Conservation (phyloP, 2,329 filamentous ascomycete species). For the Colletotrichum tropicale region DNA sequence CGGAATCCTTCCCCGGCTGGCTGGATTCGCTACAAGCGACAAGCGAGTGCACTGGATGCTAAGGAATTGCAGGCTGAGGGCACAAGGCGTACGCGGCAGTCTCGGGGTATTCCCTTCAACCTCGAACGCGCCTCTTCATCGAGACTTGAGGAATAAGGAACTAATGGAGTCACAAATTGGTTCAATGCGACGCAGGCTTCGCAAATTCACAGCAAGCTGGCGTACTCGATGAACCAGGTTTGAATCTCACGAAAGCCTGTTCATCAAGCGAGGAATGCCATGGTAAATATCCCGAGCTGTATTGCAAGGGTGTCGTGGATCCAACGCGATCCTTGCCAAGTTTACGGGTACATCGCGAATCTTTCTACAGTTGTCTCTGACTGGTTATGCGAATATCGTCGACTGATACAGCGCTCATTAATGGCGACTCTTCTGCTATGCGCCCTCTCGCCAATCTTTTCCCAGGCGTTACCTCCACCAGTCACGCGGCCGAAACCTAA, state of each 20-base stretch:
- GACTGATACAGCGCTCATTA: background rate
- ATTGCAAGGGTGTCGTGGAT: constrained; percentile 14
- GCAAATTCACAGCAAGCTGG: background rate
- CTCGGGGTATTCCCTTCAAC: background rate
- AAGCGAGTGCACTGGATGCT: background rate
- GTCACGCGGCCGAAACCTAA: background rate
- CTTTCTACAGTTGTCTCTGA: background rate
- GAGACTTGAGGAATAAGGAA: background rate
- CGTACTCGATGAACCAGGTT: background rate
- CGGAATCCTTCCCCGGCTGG: constrained; percentile 9
- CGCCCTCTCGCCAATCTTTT: background rate
- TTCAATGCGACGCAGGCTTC: background rate
- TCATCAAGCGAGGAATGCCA: background rate
- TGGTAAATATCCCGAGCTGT: constrained; percentile 14
- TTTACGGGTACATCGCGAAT: constrained; percentile 5
- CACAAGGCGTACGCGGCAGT: background rate
- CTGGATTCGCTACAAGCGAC: background rate
- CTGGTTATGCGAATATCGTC: background rate
- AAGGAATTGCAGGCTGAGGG: background rate
- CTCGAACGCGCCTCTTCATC: background rate
- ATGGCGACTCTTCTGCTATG: background rate
- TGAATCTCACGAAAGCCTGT: background rate
- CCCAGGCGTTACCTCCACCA: background rate
- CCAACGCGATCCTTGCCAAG: constrained; percentile 7
- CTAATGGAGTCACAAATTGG: background rate